A percentile compares a stretch with the other conserved stretches of the same genome.
Evolutionary conservation across 2,329 filamentous ascomycete genomes (phyloP).

Genomic region (Apiospora marii): DNA sequence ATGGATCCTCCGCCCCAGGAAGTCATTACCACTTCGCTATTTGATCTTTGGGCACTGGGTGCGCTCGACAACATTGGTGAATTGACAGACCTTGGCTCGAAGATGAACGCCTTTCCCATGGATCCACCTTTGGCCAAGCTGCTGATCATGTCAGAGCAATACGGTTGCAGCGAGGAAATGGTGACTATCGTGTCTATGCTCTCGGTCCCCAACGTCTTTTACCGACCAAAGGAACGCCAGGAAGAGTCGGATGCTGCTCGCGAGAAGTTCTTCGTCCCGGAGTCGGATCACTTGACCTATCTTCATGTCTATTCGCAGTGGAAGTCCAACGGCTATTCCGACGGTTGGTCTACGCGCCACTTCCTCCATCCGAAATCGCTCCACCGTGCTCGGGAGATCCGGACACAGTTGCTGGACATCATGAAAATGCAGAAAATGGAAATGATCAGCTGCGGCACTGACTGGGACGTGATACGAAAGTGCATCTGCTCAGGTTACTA

Average conservation of each 20-base stretch:
- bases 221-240: conserved; percentile 93
- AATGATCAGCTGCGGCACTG: conserved; percentile 87
- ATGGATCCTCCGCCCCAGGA: conserved; percentile 99
- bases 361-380: conserved; percentile 96
- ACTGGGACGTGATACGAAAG: conserved; percentile 95
- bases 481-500: conserved; percentile 99
- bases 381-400: conserved; percentile 89
- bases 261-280: conserved; percentile 98
- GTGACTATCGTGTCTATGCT: conserved; percentile 98
- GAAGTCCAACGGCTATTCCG: conserved; percentile 88
- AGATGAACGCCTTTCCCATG: conserved; percentile 99
- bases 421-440: conserved; percentile 93
- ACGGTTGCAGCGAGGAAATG: conserved; percentile 96
- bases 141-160: conserved; percentile 88
- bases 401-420: conserved; percentile 92
- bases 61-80: conserved; percentile 94
- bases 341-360: conserved; percentile 91
- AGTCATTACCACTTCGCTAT: conserved; percentile 95
- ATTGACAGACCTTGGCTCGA: conserved; percentile 83
- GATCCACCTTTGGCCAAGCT: conserved; percentile 95
- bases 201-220: conserved; percentile 95
- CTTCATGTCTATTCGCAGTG: conserved; percentile 96
- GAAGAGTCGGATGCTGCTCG: conserved; percentile 95
- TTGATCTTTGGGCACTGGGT: conserved; percentile 95
- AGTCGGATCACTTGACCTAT: conserved; percentile 95